phyloP scores from a whole-genome alignment of 306 rosid species.

The Dalbergia cultrata region DNA sequence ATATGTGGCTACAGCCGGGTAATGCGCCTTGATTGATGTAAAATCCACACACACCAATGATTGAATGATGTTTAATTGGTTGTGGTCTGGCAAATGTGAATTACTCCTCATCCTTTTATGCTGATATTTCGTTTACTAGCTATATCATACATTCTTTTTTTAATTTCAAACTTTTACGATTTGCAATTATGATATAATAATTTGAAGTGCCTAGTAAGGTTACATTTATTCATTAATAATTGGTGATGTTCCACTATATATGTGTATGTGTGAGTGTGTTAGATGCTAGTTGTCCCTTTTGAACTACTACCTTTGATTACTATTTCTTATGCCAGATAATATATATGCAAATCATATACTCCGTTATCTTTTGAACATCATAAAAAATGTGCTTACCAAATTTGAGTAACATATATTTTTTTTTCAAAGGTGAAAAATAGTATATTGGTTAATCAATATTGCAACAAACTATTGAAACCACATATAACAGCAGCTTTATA shows the following conservation, averaged over 20 bases:
- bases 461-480: no score
- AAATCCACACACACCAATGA: not conserved
- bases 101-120: not conserved
- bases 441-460: not conserved
- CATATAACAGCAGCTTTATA: not conserved
- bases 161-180: not conserved
- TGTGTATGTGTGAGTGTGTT: no score
- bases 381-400: not conserved
- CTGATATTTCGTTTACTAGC: not conserved
- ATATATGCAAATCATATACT: not conserved
- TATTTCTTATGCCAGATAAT: constrained; percentile 19
- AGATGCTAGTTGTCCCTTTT: constrained; percentile 19
- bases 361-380: not conserved
- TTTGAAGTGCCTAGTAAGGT: not conserved
- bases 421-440: not conserved
- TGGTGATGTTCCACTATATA: not conserved
- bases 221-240: constrained; percentile 21
- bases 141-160: not conserved
- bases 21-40: constrained; percentile 50
- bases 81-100: not conserved
- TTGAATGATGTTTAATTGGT: constrained; percentile 1
- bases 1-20: constrained; percentile 26
- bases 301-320: constrained; percentile 17
- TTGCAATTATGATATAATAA: not conserved
- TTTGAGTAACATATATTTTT: not conserved